Conservation (phyloP, 2,329 filamentous ascomycete species). For the Shiraia bambusicola region DNA sequence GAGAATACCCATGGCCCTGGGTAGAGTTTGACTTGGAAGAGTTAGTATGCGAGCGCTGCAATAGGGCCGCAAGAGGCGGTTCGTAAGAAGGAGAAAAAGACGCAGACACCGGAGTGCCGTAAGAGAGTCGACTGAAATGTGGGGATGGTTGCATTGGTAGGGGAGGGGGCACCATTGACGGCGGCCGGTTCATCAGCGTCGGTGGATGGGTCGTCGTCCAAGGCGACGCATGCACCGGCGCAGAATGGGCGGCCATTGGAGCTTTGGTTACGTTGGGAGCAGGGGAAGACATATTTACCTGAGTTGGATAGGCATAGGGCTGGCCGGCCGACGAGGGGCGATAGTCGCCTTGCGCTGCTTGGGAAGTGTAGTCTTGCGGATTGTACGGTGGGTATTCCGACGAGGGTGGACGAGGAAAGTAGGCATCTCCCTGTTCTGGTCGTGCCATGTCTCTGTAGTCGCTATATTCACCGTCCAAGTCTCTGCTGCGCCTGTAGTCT, state of each 20-base stretch:
- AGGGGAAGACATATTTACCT: slow-evolving; percentile 42
- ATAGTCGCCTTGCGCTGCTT: slow-evolving; percentile 21
- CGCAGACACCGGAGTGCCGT: slow-evolving; percentile 33
- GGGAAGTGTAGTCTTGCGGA: slow-evolving; percentile 36
- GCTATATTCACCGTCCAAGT: slow-evolving; percentile 28
- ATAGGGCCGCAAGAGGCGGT: slow-evolving; percentile 38
- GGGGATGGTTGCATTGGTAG: slow-evolving; percentile 16
- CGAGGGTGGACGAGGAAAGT: slow-evolving; percentile 37
- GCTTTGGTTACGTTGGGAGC: slow-evolving; percentile 32
- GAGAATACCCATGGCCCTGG: slow-evolving; percentile 9
- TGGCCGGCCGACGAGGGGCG: slow-evolving; percentile 27
- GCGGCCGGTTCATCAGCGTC: slow-evolving; percentile 22
- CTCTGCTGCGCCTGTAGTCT: slow-evolving; percentile 24
- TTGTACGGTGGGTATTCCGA: slow-evolving; percentile 42
- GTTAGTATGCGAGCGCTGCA: slow-evolving; percentile 38
- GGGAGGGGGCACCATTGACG: slow-evolving; percentile 19
- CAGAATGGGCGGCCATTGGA: slow-evolving; percentile 21
- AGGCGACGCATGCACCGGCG: slow-evolving; percentile 14
- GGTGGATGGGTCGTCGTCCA: slow-evolving; percentile 16
- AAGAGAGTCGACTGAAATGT: slow-evolving; percentile 22
- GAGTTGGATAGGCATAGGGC: slow-evolving; percentile 33
- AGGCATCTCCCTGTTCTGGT: slow-evolving; percentile 27
- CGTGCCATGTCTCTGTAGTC: slow-evolving; percentile 28
- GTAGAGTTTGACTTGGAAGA: slow-evolving; percentile 26
- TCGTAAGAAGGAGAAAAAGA: slow-evolving; percentile 39